Evolutionary conservation across 139 green algal species (phyloP), one percentile per base, ranked within the genome.

Genomic region (Haematococcus lacustris): DNA sequence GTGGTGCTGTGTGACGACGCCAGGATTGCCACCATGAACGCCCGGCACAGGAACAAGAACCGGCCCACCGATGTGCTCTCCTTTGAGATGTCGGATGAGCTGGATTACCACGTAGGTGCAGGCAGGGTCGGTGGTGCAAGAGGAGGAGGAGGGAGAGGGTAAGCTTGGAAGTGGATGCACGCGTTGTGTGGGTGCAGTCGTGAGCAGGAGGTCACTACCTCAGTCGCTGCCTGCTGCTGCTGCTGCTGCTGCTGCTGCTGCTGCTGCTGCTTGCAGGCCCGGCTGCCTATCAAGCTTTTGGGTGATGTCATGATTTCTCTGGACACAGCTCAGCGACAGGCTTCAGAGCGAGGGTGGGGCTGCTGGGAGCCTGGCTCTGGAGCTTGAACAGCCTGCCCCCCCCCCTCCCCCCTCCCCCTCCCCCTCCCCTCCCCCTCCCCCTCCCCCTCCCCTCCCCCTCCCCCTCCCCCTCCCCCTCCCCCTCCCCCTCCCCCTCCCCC

Each of bases 291-390:
- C 6, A 84, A 84, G 60, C 76, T 97, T 73, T 74, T 98, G 61
- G 94, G 94, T 23, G 94, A 98, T 68, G 33, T 98, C 30, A 82
- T 98, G 50, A 89, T 98, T 6, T 97, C 91, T 0, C 69, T 98
- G 57, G 94, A 98, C 70, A 98, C 93, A 3, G 93, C 94, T 2
- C 35, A 74, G 30, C 76, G 85, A 3, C 94, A 98, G 80, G 94
- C 94, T 4, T 37, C 68, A 21, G 91, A 98, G 75, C 75, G 91
- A 7, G 81, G 87, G 80, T 92, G 71, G 73, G 82, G n/a, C n/a
- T n/a, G n/a, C n/a, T n/a, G n/a, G n/a, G n/a, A n/a, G n/a, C n/a
- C n/a, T n/a, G n/a, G n/a, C n/a, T n/a, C n/a, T n/a, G n/a, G n/a
- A n/a, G n/a, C n/a, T n/a, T n/a, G n/a, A n/a, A n/a, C n/a, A n/a